Percentiles rank a stretch among this genome's conserved stretches.
Evolutionary conservation across 495 filamentous ascomycete genomes (phyloP).

Genomic region (Parachaetomium inaequale): DNA sequence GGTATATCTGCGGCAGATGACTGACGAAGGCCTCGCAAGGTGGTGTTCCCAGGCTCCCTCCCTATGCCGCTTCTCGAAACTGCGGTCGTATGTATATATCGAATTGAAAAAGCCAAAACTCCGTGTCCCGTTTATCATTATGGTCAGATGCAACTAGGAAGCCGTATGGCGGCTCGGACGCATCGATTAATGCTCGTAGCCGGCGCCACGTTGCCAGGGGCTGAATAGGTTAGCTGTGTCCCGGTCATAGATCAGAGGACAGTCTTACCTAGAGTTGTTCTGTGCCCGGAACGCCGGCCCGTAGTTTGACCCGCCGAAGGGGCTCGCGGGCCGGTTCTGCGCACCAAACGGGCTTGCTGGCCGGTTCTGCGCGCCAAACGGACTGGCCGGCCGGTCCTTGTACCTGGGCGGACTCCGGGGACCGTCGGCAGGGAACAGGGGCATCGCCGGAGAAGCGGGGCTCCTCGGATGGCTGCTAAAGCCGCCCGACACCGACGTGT

Average conservation of each 20-base stretch:
- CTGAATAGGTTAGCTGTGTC: not conserved
- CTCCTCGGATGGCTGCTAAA: slow-evolving; percentile 47
- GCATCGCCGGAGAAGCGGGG: slow-evolving; percentile 61
- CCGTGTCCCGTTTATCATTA: slow-evolving; percentile 16
- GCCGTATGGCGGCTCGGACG: not conserved
- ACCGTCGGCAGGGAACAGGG: slow-evolving; percentile 51
- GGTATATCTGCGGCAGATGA: not conserved
- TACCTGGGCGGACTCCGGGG: slow-evolving; percentile 23
- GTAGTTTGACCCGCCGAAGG: not conserved
- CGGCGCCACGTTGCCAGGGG: slow-evolving; percentile 19
- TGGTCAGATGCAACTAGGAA: not conserved
- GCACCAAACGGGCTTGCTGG: slow-evolving; percentile 34
- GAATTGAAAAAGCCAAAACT: slow-evolving; percentile 6
- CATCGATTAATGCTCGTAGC: slow-evolving; percentile 11
- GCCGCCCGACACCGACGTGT: slow-evolving; percentile 5
- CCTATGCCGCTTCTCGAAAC: not conserved
- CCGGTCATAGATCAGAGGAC: not conserved
- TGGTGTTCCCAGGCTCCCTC: not conserved
- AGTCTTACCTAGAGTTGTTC: slow-evolving; percentile 44
- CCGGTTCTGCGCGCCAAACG: slow-evolving; percentile 12
- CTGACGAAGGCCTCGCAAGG: not conserved
- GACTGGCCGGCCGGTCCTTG: slow-evolving; percentile 21
- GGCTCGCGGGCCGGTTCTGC: slow-evolving; percentile 5
- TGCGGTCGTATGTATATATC: not conserved
- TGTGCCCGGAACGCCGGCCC: slow-evolving; percentile 18